A percentile compares a stretch with the other conserved stretches of the same genome.
Conservation (phyloP, 352 stramenopile species). For the Hyaloperonospora arabidopsidis region DNA sequence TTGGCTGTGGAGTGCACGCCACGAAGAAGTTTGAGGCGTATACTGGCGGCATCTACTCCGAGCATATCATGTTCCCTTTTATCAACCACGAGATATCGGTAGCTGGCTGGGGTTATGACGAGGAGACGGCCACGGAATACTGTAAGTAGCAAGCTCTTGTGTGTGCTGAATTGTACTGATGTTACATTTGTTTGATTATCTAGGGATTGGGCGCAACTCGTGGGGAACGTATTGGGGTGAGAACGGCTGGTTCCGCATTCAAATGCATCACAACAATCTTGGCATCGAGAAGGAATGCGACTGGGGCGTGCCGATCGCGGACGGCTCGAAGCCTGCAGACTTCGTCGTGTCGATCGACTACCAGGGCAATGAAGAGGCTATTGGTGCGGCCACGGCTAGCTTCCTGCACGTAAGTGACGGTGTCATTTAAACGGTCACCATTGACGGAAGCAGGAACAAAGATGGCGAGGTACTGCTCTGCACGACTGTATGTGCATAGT, state of each 20-base stretch:
- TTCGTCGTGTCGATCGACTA: slow-evolving; percentile 31
- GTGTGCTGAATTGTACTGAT: neutral
- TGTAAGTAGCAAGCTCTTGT: slow-evolving; percentile 36
- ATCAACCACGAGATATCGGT: slow-evolving; percentile 89
- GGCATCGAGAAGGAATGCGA: slow-evolving; percentile 85
- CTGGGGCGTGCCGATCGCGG: slow-evolving; percentile 80
- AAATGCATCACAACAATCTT: slow-evolving; percentile 87
- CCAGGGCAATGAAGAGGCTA: slow-evolving; percentile 14
- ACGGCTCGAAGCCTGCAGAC: slow-evolving; percentile 59
- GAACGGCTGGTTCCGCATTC: slow-evolving; percentile 88
- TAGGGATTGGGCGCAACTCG: slow-evolving; percentile 87
- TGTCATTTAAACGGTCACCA: slow-evolving; percentile 15
- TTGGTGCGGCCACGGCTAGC: slow-evolving; percentile 7
- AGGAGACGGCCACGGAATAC: slow-evolving; percentile 84
- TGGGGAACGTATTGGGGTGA: slow-evolving; percentile 91
- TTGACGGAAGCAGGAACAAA: neutral
- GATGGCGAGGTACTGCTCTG: too few species aligned
- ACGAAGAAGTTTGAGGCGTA: slow-evolving; percentile 82
- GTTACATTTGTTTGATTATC: slow-evolving; percentile 4
- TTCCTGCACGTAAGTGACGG: slow-evolving; percentile 15
- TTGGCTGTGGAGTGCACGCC: slow-evolving; percentile 84
- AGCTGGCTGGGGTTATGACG: slow-evolving; percentile 81
- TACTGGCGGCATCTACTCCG: slow-evolving; percentile 73
- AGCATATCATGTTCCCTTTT: slow-evolving; percentile 71
- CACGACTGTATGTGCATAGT: too few species aligned